These are phyloP conservation scores for Stropharia rugosoannulata DNA, from an alignment of 768 basidiomycete species.

Conservation along the genomic window DNA sequence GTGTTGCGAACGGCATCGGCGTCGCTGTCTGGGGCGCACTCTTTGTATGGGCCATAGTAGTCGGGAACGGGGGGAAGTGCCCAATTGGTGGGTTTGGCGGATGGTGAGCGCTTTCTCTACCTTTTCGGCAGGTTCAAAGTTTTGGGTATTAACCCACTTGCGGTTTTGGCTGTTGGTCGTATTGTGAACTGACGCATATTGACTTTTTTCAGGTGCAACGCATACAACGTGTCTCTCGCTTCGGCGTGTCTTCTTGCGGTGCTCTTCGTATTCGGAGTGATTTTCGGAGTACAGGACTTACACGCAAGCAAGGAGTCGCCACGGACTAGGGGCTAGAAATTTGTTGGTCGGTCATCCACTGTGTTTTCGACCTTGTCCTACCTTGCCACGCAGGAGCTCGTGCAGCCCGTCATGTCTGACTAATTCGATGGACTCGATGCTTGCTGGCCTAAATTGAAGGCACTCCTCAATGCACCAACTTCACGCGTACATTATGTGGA, in stretches of 20 bases:
- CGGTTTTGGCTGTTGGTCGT: background rate
- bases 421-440: no score
- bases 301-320: constrained; percentile 60
- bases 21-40: constrained; percentile 54
- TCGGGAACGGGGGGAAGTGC: constrained; percentile 49
- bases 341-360: no score
- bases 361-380: no score
- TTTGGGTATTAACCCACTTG: no score
- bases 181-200: constrained; percentile 6
- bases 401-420: no score
- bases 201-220: constrained; percentile 55
- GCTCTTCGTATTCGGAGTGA: constrained; percentile 53
- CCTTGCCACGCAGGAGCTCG: no score
- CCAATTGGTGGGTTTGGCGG: constrained; percentile 61
- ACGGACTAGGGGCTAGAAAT: constrained; percentile 41
- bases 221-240: constrained; percentile 67
- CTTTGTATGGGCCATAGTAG: constrained; percentile 57
- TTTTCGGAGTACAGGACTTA: constrained; percentile 69
- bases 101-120: constrained; percentile 45
- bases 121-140: no score
- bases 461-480: no score
- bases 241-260: constrained; percentile 58
- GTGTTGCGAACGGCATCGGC: constrained; percentile 46
- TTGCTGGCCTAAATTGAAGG: no score
- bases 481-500: no score